Base-by-base conservation (phyloP, 441 rosid species). In the Syzygium malaccense region DNA sequence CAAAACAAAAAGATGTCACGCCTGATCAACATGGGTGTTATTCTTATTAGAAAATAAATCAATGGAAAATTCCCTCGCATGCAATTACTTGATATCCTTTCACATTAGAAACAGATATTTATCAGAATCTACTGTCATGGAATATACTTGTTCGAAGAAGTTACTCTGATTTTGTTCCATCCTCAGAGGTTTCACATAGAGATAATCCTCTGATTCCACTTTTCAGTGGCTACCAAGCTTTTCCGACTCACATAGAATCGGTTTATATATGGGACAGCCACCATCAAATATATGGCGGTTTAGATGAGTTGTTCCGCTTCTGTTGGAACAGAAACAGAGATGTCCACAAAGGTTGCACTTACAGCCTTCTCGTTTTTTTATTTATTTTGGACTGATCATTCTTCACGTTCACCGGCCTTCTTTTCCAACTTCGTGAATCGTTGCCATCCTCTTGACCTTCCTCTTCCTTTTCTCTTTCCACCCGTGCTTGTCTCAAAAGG, bases 311-410 rank as follows among this genome's bases (percentile, higher is more conserved):
- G 90, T 89, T 20, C 88, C 86, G 11, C 78, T 37, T 41, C 86
- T 89, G 88, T 86, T 55, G 26, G 90, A 86, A 78, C 90, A 88
- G 41, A 86, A 30, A n/a, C 86, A 89, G 55, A 75, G 60, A 85
- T 89, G 62, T 37, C 90, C 83, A 48, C 90, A 78, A 17, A 78
- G 51, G 90, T 89, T 62, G 86, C 90, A 88, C 55, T 49, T 33
- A 23, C 48, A 86, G 53, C 86, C 90, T 49, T 86, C 80, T 10
- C 62, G 25, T 57, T 57, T 57, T 23, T 57, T 57, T 57, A 57
- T 28, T 57, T 57, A 57, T 57, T 23, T 57, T 45, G 48, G 48
- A 45, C 48, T 45, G 48, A 45, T 45, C 57, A 55, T 55, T 55
- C 57, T 55, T 55, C 55, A 4, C 89, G 85, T 55, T 88, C 87